phyloP scores from a whole-genome alignment of 371 early-diverging fungal genomes.

The Phascolomyces articulosus region DNA sequence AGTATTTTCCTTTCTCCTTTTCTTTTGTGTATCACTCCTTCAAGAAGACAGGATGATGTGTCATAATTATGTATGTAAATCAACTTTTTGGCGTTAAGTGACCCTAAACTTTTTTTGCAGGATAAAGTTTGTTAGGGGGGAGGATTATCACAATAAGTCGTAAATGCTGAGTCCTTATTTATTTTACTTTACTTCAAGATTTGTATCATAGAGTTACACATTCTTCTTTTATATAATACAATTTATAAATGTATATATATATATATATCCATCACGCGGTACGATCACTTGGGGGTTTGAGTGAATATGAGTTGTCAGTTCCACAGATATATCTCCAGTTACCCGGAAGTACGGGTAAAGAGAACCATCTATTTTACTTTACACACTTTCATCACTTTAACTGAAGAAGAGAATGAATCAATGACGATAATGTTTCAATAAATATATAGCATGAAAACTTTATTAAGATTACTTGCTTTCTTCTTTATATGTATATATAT shows the following conservation, averaged over 20 bases:
- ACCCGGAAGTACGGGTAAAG: background rate
- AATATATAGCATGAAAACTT: no score
- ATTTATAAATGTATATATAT: no score
- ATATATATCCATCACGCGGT: constrained; percentile 7
- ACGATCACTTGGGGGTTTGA: background rate
- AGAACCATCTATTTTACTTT: background rate
- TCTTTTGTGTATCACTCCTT: background rate
- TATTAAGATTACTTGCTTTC: no score
- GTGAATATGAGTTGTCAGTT: background rate
- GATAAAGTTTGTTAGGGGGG: constrained; percentile 5
- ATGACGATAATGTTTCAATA: no score
- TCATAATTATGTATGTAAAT: constrained; percentile 1
- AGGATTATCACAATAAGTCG: no score
- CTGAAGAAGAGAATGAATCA: no score
- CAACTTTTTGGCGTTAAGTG: background rate
- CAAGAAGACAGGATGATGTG: background rate
- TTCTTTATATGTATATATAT: no score
- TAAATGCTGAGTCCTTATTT: no score
- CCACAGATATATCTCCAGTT: background rate
- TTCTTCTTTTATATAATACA: no score
- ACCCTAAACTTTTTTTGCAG: background rate
- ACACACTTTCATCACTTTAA: background rate
- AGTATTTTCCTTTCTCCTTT: background rate
- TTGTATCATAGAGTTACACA: no score
- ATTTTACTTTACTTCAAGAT: no score